These are phyloP conservation scores for Globisporangium iwayamae DNA, from an alignment of 352 stramenopile genomes.

Conservation along the genomic window DNA sequence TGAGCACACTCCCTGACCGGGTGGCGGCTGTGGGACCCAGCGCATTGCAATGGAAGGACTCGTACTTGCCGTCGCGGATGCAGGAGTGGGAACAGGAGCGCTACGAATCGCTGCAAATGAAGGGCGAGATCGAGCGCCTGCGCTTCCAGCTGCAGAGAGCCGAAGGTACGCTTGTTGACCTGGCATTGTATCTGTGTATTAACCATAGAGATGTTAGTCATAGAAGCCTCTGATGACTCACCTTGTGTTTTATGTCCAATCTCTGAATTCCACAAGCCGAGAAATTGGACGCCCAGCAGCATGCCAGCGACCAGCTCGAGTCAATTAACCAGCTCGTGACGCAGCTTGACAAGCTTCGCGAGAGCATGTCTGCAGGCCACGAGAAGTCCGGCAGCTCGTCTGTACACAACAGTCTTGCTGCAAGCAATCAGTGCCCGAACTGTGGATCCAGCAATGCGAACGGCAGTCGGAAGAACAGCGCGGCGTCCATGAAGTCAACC, in stretches of 20 bases:
- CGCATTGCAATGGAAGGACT: constrained; percentile 71
- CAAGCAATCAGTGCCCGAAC: constrained; percentile 32
- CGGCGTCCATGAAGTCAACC: constrained; percentile 16
- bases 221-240: background rate
- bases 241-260: background rate
- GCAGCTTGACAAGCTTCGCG: constrained; percentile 67
- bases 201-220: background rate
- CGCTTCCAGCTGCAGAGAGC: constrained; percentile 68
- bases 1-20: constrained; percentile 63
- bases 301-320: constrained; percentile 74
- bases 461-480: constrained; percentile 14
- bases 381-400: background rate
- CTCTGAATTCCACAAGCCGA: constrained; percentile 34
- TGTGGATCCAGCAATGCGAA: constrained; percentile 20
- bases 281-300: constrained; percentile 68
- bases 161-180: constrained; percentile 38
- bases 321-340: constrained; percentile 81
- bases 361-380: constrained; percentile 21
- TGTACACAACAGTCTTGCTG: background rate
- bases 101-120: constrained; percentile 69
- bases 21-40: constrained; percentile 60
- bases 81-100: constrained; percentile 76
- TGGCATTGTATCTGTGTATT: background rate
- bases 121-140: constrained; percentile 73
- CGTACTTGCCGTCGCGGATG: constrained; percentile 68